Base-by-base conservation (phyloP, 2,329 filamentous ascomycete genomes). In the Hypoxylon sp. region DNA sequence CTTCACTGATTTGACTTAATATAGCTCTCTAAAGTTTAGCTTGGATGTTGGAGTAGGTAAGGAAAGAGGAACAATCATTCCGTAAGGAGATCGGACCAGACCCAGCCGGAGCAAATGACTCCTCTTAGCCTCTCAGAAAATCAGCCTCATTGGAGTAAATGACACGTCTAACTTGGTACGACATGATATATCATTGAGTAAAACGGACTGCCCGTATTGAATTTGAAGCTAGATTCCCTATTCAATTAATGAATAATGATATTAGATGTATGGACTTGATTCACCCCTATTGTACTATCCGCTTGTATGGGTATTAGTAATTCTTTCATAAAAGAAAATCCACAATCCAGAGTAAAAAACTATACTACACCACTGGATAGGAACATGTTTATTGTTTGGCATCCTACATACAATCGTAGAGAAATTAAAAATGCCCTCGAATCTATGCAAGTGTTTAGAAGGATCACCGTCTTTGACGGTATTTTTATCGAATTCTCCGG, bases 71-170 rank as follows among this genome's bases (percentile, higher is more conserved):
- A 55, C 31, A 29, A 29, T 39, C 6, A 46, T 37, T 17, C 24
- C 33, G 22, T 26, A 5, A 33, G 14, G 35, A 39, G 14, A 55
- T 31, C 13, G 5, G 29, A n/a, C 42, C 17, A 17, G 14, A 47
- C 39, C 17, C 35, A 17, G 46, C 39, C 39, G 37, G 29, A 29
- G 39, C 33, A 50, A 39, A 24, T 59, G 46, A n/a, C 37, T 22
- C 17, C 3, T 29, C 46, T 59, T 39, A 24, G 5, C 46, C n/a
- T 29, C 11, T 29, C 17, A 31, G 24, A 17, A 31, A 9, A 29
- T 50, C 29, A 31, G 44, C 22, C 54, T 42, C 24, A 22, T 39
- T 31, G 46, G 57, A 51, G 33, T 22, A 59, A 22, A 50, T 50
- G 10, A 22, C 33, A 42, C 8, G 33, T n/a, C 14, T 29, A 31